These are phyloP conservation scores for Prosopis cineraria DNA, from an alignment of 306 rosid species.

Conservation along the genomic window DNA sequence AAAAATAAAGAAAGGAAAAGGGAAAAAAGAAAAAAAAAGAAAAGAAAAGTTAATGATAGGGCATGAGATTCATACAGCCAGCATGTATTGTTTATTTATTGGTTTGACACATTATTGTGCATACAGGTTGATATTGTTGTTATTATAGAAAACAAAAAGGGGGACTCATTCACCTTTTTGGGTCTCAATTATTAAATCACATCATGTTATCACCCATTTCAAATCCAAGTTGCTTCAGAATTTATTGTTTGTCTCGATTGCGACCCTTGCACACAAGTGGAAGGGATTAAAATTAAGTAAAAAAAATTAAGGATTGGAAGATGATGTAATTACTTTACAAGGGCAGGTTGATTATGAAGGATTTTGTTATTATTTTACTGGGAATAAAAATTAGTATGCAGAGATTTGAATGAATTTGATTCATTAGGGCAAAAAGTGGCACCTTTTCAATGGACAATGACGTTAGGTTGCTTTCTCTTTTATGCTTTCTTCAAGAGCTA, in stretches of 20 bases:
- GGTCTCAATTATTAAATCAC: not conserved
- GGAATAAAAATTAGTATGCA: not conserved
- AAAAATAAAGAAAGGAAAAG: not conserved
- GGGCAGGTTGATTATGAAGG: conserved; percentile 16
- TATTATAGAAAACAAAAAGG: not conserved
- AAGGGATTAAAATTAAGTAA: not conserved
- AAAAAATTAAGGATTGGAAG: not conserved
- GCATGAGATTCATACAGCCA: not conserved
- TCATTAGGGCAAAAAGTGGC: conserved; percentile 9
- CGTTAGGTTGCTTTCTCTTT: not conserved
- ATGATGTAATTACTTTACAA: conserved; percentile 17
- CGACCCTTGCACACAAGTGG: not conserved
- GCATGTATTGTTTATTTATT: not conserved
- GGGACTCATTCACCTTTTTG: not conserved
- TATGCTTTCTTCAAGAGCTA: conserved; percentile 9
- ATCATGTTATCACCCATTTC: not conserved
- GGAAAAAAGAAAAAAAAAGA: not conserved
- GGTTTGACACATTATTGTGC: not conserved
- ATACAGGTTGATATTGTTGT: not conserved
- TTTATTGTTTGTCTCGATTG: not conserved
- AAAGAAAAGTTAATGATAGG: not conserved
- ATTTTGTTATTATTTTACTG: conserved; percentile 7
- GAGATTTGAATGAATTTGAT: conserved; percentile 32
- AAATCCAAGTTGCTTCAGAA: not conserved
- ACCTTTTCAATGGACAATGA: conserved; percentile 21